Evolutionary conservation across 2,329 filamentous ascomycete species (phyloP).

Genomic region (Neoascochyta sp.): DNA sequence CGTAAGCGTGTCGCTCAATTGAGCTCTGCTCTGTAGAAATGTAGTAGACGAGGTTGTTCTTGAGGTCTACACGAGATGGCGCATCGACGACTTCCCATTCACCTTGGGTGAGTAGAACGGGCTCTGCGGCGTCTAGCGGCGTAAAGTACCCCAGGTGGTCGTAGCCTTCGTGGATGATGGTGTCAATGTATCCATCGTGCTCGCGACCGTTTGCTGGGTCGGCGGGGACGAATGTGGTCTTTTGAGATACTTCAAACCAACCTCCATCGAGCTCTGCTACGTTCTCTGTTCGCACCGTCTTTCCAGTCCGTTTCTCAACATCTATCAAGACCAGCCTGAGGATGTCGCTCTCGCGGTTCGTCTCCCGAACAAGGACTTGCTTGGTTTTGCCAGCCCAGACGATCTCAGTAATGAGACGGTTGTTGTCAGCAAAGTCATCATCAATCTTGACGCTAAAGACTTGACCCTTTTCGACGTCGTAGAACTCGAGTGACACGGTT

Average conservation of each 20-base stretch:
- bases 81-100: constrained; percentile 88
- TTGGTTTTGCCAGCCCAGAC: constrained; percentile 74
- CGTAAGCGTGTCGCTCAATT: constrained; percentile 88
- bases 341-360: constrained; percentile 90
- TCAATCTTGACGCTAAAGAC: constrained; percentile 75
- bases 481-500: constrained; percentile 81
- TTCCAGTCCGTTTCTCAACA: constrained; percentile 66
- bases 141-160: constrained; percentile 93
- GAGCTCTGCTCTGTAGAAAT: constrained; percentile 80
- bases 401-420: constrained; percentile 89
- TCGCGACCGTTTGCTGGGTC: constrained; percentile 71
- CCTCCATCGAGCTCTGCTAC: constrained; percentile 85
- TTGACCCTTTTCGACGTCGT: constrained; percentile 73
- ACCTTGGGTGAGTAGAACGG: constrained; percentile 80
- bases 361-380: constrained; percentile 83
- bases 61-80: constrained; percentile 78
- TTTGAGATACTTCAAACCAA: constrained; percentile 92
- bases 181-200: constrained; percentile 90
- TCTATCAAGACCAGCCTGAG: constrained; percentile 85
- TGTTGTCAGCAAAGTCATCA: constrained; percentile 72
- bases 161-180: constrained; percentile 77
- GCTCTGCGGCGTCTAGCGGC: constrained; percentile 77
- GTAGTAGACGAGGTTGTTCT: constrained; percentile 87
- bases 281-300: constrained; percentile 74
- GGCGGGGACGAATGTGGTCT: constrained; percentile 80